Evolutionary conservation across 495 filamentous ascomycete genomes (phyloP), one percentile per base, ranked within the genome.

Genomic region (Hypoxylon trugodes): DNA sequence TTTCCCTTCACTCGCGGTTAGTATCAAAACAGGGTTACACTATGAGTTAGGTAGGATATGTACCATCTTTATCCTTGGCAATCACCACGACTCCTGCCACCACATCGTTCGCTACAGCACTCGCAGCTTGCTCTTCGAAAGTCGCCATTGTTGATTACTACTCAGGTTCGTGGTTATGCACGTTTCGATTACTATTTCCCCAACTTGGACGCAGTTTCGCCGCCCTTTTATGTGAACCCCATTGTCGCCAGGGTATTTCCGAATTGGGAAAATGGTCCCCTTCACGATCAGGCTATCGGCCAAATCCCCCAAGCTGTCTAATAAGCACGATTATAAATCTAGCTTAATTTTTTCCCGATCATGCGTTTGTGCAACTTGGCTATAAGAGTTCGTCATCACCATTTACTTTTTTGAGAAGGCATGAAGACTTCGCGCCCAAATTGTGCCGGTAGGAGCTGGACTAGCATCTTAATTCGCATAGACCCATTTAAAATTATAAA

Each of bases 21-120:
- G n/a, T 33, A 6, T 52, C 26, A 1, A 35, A 19, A 13, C 9
- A 1, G 10, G n/a, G n/a, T n/a, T 32, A 19, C 9, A 12, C 4
- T n/a, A 13, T 9, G 4, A 19, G 7, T 3, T 22, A 22, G 37
- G 5, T 6, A 25, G 43, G 15, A 9, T n/a, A 59, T 33, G 30
- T 36, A 71, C 71, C 71, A 12, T 65, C 42, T 28, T 70, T 72
- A 62, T 69, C 59, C 28, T 55, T 57, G 13, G 69, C 71, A 10
- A 64, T 13, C 3, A 67, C 46, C 3, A 74, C 69, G 4, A 62
- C 67, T n/a, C 71, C 71, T 6, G 66, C 53, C 25, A 70, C 28
- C 12, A 58, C 28, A 32, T 64, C 61, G 10, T 65, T 64, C 28
- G 60, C 46, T 16, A 70, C 33, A 12, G 67, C 71, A 37, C 45